Percentiles rank a stretch among this genome's conserved stretches.
These are phyloP conservation scores for Penicillium nordicum DNA, from an alignment of 2,329 filamentous ascomycete genomes.

Conservation along the genomic window DNA sequence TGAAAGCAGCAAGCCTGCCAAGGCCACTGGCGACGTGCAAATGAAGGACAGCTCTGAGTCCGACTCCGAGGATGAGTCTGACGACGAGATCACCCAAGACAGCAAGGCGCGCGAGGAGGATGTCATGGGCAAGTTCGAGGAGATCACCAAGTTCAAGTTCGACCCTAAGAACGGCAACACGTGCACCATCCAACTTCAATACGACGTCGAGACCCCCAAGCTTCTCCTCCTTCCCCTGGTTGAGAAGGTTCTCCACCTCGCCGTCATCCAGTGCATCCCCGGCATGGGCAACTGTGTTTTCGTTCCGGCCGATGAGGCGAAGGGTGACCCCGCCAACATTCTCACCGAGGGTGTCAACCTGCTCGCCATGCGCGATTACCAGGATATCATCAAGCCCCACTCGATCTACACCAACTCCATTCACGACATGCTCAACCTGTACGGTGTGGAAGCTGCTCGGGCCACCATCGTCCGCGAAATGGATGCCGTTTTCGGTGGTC, in stretches of 20 bases:
- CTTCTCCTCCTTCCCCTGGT: conserved; percentile 89
- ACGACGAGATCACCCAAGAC: conserved; percentile 39
- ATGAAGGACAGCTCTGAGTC: conserved; percentile 31
- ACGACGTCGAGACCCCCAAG: conserved; percentile 76
- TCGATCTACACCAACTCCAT: conserved; percentile 90
- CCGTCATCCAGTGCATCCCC: conserved; percentile 82
- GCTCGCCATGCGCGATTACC: conserved; percentile 82
- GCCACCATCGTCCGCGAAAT: conserved; percentile 84
- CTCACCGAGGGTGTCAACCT: conserved; percentile 85
- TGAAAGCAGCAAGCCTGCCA: conserved; percentile 39
- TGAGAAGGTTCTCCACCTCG: conserved; percentile 71
- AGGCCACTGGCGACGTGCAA: conserved; percentile 34
- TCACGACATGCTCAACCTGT: conserved; percentile 74
- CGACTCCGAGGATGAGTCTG: conserved; percentile 42
- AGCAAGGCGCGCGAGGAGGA: conserved; percentile 58
- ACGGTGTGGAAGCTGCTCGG: conserved; percentile 91
- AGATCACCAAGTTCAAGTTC: conserved; percentile 75
- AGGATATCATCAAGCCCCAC: conserved; percentile 81
- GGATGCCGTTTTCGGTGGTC: conserved; percentile 76
- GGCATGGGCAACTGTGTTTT: conserved; percentile 72
- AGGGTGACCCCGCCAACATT: conserved; percentile 52
- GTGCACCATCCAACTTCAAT: conserved; percentile 80
- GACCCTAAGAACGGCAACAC: conserved; percentile 69
- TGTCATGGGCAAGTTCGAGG: conserved; percentile 60
- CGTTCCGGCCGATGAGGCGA: conserved; percentile 57